A percentile compares a stretch with the other conserved stretches of the same genome.
These are phyloP conservation scores for Populus tomentosa DNA, from an alignment of 441 rosid species.

Conservation along the genomic window DNA sequence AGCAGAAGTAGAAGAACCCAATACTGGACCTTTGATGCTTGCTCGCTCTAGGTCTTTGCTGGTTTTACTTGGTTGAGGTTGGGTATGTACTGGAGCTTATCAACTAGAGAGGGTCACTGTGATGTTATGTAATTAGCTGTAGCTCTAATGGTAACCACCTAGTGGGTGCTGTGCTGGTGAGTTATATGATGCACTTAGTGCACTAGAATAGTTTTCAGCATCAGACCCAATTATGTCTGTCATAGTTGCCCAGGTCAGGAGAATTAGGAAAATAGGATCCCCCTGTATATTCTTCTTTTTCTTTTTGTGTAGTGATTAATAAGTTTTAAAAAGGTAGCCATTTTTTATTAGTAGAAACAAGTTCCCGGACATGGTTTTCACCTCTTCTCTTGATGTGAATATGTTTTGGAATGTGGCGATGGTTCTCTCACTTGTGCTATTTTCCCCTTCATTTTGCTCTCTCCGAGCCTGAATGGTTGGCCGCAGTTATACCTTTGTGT, in stretches of 20 bases:
- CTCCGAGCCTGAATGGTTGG: too few species aligned
- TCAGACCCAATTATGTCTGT: too few species aligned
- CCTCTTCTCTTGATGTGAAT: constrained; percentile 1
- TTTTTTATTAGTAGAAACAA: constrained; percentile 13
- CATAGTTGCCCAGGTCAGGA: constrained; percentile 28
- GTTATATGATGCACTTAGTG: constrained; percentile 32
- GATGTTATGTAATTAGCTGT: constrained; percentile 32
- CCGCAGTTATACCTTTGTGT: too few species aligned
- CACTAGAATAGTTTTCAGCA: constrained; percentile 15
- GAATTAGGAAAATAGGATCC: constrained; percentile 34
- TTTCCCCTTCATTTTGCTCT: neutral
- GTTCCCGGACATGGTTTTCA: neutral
- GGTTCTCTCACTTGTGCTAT: too few species aligned
- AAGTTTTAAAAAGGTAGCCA: constrained; percentile 13
- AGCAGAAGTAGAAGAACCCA: neutral
- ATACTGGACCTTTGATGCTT: constrained; percentile 2
- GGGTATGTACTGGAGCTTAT: constrained; percentile 9
- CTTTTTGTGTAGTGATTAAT: constrained; percentile 21
- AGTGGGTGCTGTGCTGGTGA: constrained; percentile 32
- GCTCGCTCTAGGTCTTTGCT: neutral
- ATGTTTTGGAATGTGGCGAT: constrained; percentile 3
- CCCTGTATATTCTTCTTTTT: constrained; percentile 36
- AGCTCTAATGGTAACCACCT: constrained; percentile 12
- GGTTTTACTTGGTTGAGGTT: constrained; percentile 1
- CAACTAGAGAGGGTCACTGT: constrained; percentile 9